phyloP scores from a whole-genome alignment of 2,329 filamentous ascomycete genomes.

The Calonectria honghensis region DNA sequence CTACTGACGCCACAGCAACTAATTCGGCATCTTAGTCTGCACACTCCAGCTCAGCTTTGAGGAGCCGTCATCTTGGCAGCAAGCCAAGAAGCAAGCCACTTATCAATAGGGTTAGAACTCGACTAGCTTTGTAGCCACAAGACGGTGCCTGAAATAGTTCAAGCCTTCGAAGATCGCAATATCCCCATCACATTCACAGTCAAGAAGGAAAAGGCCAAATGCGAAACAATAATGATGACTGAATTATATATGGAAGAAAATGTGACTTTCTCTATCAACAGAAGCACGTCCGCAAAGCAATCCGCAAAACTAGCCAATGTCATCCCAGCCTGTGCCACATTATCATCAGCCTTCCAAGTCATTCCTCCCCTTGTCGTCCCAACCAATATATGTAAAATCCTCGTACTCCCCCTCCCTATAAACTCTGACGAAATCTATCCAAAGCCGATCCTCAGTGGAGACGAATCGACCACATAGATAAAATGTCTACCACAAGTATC shows the following conservation, averaged over 20 bases:
- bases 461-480: slow-evolving; percentile 8
- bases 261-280: slow-evolving; percentile 26
- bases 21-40: background rate
- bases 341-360: slow-evolving; percentile 37
- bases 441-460: background rate
- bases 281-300: slow-evolving; percentile 23
- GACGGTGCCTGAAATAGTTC: background rate
- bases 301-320: slow-evolving; percentile 24
- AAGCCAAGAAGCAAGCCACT: slow-evolving; percentile 20
- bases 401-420: slow-evolving; percentile 3
- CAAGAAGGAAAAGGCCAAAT: background rate
- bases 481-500: slow-evolving; percentile 3
- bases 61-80: slow-evolving; percentile 1
- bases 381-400: slow-evolving; percentile 13
- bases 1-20: background rate
- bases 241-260: slow-evolving; percentile 18
- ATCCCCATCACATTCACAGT: background rate
- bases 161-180: slow-evolving; percentile 11
- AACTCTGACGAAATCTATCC: background rate
- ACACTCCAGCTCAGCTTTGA: background rate
- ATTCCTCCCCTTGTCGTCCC: background rate
- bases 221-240: background rate
- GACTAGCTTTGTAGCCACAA: background rate
- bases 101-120: background rate
- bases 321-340: slow-evolving; percentile 34